Conservation (phyloP, 768 basidiomycete species). For the Pulveroboletus sp. region DNA sequence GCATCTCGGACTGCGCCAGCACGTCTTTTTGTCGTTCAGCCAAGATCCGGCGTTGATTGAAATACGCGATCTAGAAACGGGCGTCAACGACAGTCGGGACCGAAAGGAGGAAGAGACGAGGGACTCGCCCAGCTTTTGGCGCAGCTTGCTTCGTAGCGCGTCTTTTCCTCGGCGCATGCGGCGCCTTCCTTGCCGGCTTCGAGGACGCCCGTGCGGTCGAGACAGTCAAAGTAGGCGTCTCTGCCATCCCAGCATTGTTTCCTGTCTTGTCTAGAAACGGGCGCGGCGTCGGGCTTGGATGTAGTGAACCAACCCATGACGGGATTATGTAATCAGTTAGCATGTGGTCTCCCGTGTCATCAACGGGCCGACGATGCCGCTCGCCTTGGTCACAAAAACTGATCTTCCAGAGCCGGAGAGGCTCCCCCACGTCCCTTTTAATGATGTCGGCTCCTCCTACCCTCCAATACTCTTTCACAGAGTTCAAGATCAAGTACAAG, state of each 20-base stretch:
- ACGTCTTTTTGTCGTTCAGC: slow-evolving; percentile 75
- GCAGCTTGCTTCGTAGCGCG: slow-evolving; percentile 65
- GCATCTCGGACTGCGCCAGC: slow-evolving; percentile 45
- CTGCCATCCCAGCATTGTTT: slow-evolving; percentile 81
- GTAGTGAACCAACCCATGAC: slow-evolving; percentile 37
- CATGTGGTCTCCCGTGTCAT: slow-evolving; percentile 16
- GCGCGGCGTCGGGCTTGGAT: slow-evolving; percentile 35
- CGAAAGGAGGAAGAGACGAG: background rate
- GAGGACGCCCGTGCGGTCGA: slow-evolving; percentile 64
- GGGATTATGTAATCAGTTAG: slow-evolving; percentile 7
- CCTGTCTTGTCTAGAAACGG: slow-evolving; percentile 59
- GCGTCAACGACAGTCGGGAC: too few relatives aligned
- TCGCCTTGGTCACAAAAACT: too few relatives aligned
- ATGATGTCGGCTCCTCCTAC: too few relatives aligned
- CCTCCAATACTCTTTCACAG: too few relatives aligned
- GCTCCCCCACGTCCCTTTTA: too few relatives aligned
- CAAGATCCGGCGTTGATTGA: slow-evolving; percentile 85
- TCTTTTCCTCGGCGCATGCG: slow-evolving; percentile 55
- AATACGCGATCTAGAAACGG: slow-evolving; percentile 76
- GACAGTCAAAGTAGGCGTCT: slow-evolving; percentile 81
- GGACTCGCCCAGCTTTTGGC: slow-evolving; percentile 84
- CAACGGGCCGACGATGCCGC: too few relatives aligned
- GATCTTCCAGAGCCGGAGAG: too few relatives aligned
- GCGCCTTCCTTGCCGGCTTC: slow-evolving; percentile 70
- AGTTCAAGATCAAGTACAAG: too few relatives aligned